Conservation (phyloP, 2,329 filamentous ascomycete genomes). For the Sporothrix pseudoabietina region DNA sequence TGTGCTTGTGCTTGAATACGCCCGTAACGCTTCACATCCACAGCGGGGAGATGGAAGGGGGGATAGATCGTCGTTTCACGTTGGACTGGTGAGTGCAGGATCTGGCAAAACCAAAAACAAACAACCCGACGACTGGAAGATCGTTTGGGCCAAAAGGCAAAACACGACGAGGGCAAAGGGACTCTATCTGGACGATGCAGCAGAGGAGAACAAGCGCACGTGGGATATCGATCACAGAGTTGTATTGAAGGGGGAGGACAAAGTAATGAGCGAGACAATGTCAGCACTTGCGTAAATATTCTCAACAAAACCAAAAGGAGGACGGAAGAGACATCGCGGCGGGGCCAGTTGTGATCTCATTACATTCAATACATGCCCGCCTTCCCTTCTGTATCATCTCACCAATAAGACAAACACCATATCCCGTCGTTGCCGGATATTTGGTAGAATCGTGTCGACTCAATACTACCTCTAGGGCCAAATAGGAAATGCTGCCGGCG, state of each 20-base stretch:
- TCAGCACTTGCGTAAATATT: conserved; percentile 12
- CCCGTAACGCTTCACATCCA: conserved; percentile 25
- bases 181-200: neutral
- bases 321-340: neutral
- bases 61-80: neutral
- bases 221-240: neutral
- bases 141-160: conserved; percentile 20
- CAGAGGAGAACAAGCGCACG: neutral
- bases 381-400: conserved; percentile 10
- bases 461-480: neutral
- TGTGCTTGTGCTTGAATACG: conserved; percentile 22
- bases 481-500: conserved; percentile 6
- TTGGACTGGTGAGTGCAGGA: conserved; percentile 11
- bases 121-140: conserved; percentile 17
- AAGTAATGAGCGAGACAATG: conserved; percentile 1
- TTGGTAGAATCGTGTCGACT: neutral
- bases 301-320: neutral
- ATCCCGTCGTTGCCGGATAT: neutral
- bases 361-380: neutral
- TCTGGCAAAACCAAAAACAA: conserved; percentile 22
- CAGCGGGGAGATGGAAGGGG: conserved; percentile 1
- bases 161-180: conserved; percentile 10
- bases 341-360: neutral
- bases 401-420: conserved; percentile 1
- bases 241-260: neutral